A percentile compares a stretch with the other conserved stretches of the same genome.
These are phyloP conservation scores for Trichophyton simii DNA, from an alignment of 2,329 filamentous ascomycete genomes.

Conservation along the genomic window DNA sequence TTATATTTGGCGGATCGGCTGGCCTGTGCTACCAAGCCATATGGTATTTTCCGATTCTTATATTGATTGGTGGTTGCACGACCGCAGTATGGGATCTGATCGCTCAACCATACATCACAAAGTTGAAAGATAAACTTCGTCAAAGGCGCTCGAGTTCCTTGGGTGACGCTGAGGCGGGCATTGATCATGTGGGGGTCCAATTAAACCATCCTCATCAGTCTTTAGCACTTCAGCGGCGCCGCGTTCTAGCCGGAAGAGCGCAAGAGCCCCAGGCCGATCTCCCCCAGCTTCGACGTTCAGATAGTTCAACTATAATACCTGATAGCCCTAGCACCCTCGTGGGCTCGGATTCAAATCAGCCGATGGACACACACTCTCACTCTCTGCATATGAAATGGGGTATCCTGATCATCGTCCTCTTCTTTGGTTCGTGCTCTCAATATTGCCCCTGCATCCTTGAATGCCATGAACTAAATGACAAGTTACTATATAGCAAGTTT, in stretches of 20 bases:
- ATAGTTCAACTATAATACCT: background rate
- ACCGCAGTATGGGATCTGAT: conserved; percentile 47
- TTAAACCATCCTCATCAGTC: conserved; percentile 8
- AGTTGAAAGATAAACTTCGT: conserved; percentile 18
- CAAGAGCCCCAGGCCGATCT: background rate
- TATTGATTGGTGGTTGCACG: conserved; percentile 42
- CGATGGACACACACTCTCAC: conserved; percentile 11
- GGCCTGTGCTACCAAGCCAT: conserved; percentile 59
- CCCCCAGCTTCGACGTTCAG: background rate
- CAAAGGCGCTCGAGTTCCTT: conserved; percentile 11
- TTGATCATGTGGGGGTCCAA: background rate
- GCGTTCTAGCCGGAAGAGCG: conserved; percentile 10
- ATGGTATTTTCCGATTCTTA: conserved; percentile 62
- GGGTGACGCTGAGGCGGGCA: conserved; percentile 11
- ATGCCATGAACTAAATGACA: background rate
- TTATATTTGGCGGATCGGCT: conserved; percentile 51
- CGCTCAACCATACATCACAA: conserved; percentile 36
- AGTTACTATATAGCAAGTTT: conserved; percentile 36
- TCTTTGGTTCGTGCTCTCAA: conserved; percentile 33
- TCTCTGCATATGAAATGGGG: conserved; percentile 13
- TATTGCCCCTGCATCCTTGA: background rate
- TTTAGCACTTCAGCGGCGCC: conserved; percentile 9
- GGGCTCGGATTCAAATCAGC: background rate
- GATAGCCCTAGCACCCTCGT: background rate
- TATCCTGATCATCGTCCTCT: conserved; percentile 28